Conservation (phyloP, 768 basidiomycete genomes). For the Pisolithus marmoratus region DNA sequence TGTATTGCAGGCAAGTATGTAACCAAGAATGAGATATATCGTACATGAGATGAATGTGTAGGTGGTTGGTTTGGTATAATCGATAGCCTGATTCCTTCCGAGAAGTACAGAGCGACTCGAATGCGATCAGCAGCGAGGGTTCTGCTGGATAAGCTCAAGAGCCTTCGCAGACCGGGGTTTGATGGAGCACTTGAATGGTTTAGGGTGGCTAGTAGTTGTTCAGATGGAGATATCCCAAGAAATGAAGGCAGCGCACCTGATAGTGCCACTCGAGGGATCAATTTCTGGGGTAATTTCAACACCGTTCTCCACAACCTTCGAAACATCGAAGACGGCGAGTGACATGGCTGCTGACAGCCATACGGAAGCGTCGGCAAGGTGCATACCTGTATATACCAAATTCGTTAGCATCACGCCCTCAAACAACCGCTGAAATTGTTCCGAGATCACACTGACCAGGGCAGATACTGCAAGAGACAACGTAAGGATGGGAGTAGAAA, state of each 20-base stretch:
- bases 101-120: not conserved
- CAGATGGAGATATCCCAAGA: not conserved
- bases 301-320: slow-evolving; percentile 40
- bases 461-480: slow-evolving; percentile 15
- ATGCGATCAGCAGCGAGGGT: slow-evolving; percentile 24
- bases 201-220: slow-evolving; percentile 42
- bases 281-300: slow-evolving; percentile 47
- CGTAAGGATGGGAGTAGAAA: slow-evolving; percentile 1
- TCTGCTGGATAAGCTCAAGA: slow-evolving; percentile 45
- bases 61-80: not conserved
- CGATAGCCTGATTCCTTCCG: not conserved
- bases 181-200: slow-evolving; percentile 55
- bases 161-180: slow-evolving; percentile 58
- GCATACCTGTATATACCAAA: slow-evolving; percentile 32
- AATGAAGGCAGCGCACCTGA: slow-evolving; percentile 38
- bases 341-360: slow-evolving; percentile 40
- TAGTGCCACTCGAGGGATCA: slow-evolving; percentile 56
- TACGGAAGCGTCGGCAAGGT: slow-evolving; percentile 47
- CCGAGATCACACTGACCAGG: slow-evolving; percentile 15
- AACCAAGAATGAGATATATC: not conserved
- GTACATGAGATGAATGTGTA: not conserved
- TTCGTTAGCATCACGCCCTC: slow-evolving; percentile 22
- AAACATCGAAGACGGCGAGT: slow-evolving; percentile 44
- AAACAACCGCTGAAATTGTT: not conserved
- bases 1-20: no score